Evolutionary conservation across 2,329 filamentous ascomycete species (phyloP).

Genomic region (Pseudogymnoascus sp.): DNA sequence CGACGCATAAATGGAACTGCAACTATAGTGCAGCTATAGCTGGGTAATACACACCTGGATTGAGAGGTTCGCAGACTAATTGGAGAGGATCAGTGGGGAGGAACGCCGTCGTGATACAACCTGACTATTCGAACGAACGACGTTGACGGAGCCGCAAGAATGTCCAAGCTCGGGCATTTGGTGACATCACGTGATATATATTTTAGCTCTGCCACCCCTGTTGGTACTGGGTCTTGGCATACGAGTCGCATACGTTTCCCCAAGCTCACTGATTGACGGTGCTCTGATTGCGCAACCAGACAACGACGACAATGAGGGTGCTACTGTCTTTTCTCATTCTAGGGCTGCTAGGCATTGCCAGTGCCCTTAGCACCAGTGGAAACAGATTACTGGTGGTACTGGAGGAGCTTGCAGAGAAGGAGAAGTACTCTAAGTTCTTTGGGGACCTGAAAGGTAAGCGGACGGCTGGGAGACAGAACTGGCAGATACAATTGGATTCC

Average conservation of each 20-base stretch:
- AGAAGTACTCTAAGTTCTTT: conserved; percentile 75
- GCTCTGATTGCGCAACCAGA: conserved; percentile 17
- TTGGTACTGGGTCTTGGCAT: conserved; percentile 24
- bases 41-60: not conserved
- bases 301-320: conserved; percentile 60
- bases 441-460: conserved; percentile 61
- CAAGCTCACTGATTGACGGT: conserved; percentile 23
- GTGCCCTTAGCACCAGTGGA: conserved; percentile 73
- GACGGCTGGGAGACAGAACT: not conserved
- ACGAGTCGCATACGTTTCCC: conserved; percentile 29
- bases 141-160: conserved; percentile 8
- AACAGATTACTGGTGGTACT: conserved; percentile 77
- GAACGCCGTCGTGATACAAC: conserved; percentile 3
- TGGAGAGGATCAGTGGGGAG: not conserved
- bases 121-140: conserved; percentile 5
- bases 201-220: conserved; percentile 13
- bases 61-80: not conserved
- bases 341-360: conserved; percentile 58
- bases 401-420: conserved; percentile 75
- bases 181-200: not conserved
- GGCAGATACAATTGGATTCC: not conserved
- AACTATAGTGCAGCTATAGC: not conserved
- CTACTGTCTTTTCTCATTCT: conserved; percentile 64
- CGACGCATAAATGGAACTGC: not conserved
- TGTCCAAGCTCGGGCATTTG: not conserved